phyloP scores from a whole-genome alignment of 495 filamentous ascomycete genomes.

The Neurospora discreta region DNA sequence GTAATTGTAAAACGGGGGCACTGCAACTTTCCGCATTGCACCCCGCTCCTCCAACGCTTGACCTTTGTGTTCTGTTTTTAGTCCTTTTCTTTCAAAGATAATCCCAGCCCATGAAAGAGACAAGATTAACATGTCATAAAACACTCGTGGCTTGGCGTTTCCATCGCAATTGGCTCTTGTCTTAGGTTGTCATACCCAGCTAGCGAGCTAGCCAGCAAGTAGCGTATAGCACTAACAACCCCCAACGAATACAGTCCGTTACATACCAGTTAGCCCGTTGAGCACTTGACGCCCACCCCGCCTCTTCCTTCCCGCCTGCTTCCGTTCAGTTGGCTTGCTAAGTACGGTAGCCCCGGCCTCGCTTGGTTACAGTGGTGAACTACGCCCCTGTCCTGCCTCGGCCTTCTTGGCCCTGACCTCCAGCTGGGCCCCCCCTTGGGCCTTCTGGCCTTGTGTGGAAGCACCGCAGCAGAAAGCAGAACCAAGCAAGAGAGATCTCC shows the following conservation, averaged over 20 bases:
- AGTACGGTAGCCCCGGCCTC: not conserved
- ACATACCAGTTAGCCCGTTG: not conserved
- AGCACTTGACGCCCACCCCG: not conserved
- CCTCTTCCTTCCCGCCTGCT: not conserved
- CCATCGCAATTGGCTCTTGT: not conserved
- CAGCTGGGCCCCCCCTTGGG: not conserved
- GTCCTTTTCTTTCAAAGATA: not conserved
- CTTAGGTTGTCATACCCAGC: not conserved
- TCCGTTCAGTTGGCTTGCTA: not conserved
- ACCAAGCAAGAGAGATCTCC: not conserved
- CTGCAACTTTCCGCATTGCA: not conserved
- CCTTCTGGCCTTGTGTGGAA: not conserved
- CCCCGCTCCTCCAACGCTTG: not conserved
- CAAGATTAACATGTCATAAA: not conserved
- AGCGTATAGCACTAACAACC: not conserved
- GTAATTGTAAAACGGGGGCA: not conserved
- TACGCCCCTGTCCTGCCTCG: not conserved
- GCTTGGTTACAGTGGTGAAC: not conserved
- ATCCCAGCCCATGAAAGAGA: not conserved
- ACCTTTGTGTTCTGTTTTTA: not conserved
- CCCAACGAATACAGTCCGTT: not conserved
- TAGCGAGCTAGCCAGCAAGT: not conserved
- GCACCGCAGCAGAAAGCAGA: not conserved
- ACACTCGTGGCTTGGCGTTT: not conserved
- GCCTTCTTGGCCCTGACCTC: not conserved